Conservation (phyloP, 495 filamentous ascomycete genomes). For the Penicillium macrosclerotiorum region DNA sequence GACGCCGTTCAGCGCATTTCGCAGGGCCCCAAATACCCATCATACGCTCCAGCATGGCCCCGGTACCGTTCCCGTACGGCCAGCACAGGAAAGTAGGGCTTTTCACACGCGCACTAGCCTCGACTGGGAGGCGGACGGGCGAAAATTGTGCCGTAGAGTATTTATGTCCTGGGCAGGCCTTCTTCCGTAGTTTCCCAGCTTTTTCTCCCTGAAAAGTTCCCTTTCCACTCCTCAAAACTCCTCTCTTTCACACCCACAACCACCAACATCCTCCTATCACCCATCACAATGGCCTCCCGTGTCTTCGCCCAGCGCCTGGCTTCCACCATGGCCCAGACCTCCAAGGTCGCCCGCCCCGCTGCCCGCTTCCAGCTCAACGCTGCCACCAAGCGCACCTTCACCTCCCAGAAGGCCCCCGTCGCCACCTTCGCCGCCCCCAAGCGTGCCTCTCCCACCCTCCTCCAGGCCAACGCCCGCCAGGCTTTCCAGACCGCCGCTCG, state of each 20-base stretch:
- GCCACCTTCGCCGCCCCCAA: slow-evolving; percentile 58
- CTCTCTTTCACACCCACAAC: slow-evolving; percentile 17
- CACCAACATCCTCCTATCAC: slow-evolving; percentile 21
- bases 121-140: slow-evolving; percentile 38
- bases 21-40: too few relatives aligned
- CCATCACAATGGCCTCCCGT: slow-evolving; percentile 70
- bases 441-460: slow-evolving; percentile 59
- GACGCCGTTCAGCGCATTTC: too few relatives aligned
- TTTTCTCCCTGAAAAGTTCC: slow-evolving; percentile 43
- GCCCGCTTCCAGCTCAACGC: slow-evolving; percentile 57
- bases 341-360: slow-evolving; percentile 70
- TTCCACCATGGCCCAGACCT: slow-evolving; percentile 68
- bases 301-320: slow-evolving; percentile 70
- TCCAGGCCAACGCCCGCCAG: slow-evolving; percentile 63
- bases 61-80: too few relatives aligned
- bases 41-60: too few relatives aligned
- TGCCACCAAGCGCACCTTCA: slow-evolving; percentile 69
- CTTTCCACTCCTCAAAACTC: slow-evolving; percentile 22
- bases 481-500: slow-evolving; percentile 57
- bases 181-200: slow-evolving; percentile 43
- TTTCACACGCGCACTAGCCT: slow-evolving; percentile 37
- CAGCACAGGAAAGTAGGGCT: slow-evolving; percentile 41
- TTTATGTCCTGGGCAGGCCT: slow-evolving; percentile 38
- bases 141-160: slow-evolving; percentile 48
- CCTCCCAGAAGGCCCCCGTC: slow-evolving; percentile 42